Evolutionary conservation across 1,139 yeast species (phyloP).

Genomic region (Yamadazyma buinensis): DNA sequence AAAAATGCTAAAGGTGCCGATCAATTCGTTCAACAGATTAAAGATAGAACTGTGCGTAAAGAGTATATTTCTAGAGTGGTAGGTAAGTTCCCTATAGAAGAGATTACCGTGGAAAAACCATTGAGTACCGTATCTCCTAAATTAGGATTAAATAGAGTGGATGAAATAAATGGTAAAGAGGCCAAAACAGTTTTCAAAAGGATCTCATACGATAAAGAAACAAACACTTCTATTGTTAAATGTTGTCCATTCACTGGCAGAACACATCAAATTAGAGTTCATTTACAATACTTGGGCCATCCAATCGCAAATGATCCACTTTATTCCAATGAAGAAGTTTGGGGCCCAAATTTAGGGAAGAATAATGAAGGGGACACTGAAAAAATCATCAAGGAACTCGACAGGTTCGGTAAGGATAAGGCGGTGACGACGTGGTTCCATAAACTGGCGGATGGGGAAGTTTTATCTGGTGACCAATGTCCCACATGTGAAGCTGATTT

Average conservation of each 20-base stretch:
- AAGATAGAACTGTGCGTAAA: conserved; percentile 72
- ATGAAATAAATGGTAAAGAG: conserved; percentile 61
- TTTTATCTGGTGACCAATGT: conserved; percentile 55
- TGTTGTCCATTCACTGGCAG: conserved; percentile 89
- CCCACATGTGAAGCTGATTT: conserved; percentile 65
- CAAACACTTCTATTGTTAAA: conserved; percentile 64
- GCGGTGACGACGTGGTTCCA: conserved; percentile 69
- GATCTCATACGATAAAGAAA: conserved; percentile 55
- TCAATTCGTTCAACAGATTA: conserved; percentile 65
- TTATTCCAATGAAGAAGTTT: conserved; percentile 60
- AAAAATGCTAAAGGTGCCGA: conserved; percentile 82
- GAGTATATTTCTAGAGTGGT: conserved; percentile 84
- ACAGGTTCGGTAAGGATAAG: conserved; percentile 63
- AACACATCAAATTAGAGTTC: conserved; percentile 93
- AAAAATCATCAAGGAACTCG: conserved; percentile 45
- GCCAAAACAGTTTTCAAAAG: conserved; percentile 53
- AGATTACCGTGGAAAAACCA: conserved; percentile 62
- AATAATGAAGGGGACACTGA: conserved; percentile 47
- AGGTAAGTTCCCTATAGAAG: conserved; percentile 72
- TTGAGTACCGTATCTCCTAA: conserved; percentile 72
- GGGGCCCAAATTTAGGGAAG: conserved; percentile 66
- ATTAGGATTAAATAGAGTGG: conserved; percentile 71
- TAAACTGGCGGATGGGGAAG: conserved; percentile 59
- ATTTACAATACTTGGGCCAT: conserved; percentile 77
- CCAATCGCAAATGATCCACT: conserved; percentile 96